Evolutionary conservation across 2,329 filamentous ascomycete genomes (phyloP).

Genomic region (Colletotrichum simmondsii): DNA sequence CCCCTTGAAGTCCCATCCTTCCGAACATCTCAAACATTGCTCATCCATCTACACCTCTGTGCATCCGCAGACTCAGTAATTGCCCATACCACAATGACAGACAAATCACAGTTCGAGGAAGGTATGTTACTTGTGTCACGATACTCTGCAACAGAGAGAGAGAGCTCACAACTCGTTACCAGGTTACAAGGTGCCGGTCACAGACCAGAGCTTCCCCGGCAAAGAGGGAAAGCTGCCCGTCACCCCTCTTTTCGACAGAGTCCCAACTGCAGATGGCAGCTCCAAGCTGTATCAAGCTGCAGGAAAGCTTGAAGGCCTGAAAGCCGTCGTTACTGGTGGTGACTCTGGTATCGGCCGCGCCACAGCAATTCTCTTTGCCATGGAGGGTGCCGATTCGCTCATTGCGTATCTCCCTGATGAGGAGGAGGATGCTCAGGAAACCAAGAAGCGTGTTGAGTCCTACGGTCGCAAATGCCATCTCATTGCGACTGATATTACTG

Average conservation of each 20-base stretch:
- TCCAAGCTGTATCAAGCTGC: constrained; percentile 79
- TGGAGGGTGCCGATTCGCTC: constrained; percentile 80
- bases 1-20: neutral
- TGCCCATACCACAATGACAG: constrained; percentile 13
- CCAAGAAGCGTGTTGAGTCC: constrained; percentile 75
- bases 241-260: constrained; percentile 69
- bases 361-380: constrained; percentile 80
- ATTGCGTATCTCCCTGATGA: constrained; percentile 82
- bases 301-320: constrained; percentile 79
- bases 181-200: constrained; percentile 53
- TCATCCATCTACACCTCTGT: neutral
- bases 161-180: neutral
- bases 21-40: no score
- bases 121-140: constrained; percentile 7
- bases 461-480: constrained; percentile 74
- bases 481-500: constrained; percentile 72
- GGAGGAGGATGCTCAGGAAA: constrained; percentile 80
- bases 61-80: neutral
- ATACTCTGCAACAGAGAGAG: neutral
- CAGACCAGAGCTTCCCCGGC: constrained; percentile 54
- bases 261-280: constrained; percentile 75
- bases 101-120: constrained; percentile 36
- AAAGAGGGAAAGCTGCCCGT: constrained; percentile 60
- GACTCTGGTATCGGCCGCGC: constrained; percentile 84
- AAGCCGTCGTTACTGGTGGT: constrained; percentile 83